A percentile compares a stretch with the other conserved stretches of the same genome.
These are phyloP conservation scores for Phytopythium chamaehyphon DNA, from an alignment of 352 stramenopile genomes.

Conservation along the genomic window DNA sequence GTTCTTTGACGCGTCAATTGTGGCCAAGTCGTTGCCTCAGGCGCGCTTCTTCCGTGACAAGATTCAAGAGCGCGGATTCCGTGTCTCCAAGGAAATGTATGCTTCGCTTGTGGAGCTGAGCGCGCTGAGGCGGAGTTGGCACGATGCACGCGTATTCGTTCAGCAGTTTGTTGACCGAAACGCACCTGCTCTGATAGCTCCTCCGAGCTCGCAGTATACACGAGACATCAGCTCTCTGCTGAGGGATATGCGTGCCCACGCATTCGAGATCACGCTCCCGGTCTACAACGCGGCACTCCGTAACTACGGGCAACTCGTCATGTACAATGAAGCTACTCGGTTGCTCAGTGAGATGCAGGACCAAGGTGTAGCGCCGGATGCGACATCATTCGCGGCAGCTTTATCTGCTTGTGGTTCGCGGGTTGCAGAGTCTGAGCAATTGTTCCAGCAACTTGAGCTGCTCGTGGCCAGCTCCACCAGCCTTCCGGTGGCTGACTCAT, in stretches of 20 bases:
- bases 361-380: conserved; percentile 33
- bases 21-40: conserved; percentile 40
- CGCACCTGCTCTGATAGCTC: conserved; percentile 23
- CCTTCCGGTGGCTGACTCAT: not conserved
- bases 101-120: conserved; percentile 45
- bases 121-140: conserved; percentile 47
- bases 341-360: conserved; percentile 43
- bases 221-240: conserved; percentile 44
- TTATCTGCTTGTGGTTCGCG: conserved; percentile 46
- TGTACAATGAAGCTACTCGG: conserved; percentile 27
- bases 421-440: conserved; percentile 33
- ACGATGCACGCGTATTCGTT: conserved; percentile 45
- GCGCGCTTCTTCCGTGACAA: conserved; percentile 59
- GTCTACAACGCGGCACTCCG: conserved; percentile 68
- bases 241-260: conserved; percentile 36
- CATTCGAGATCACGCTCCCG: conserved; percentile 28
- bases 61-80: conserved; percentile 23
- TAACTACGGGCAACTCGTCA: conserved; percentile 41
- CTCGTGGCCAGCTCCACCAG: conserved; percentile 4
- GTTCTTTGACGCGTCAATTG: conserved; percentile 38
- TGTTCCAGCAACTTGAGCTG: conserved; percentile 38
- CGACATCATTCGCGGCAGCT: conserved; percentile 49
- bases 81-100: conserved; percentile 31
- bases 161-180: conserved; percentile 39
- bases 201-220: conserved; percentile 38